Conservation (phyloP, 768 basidiomycete genomes). For the Pluteus cervinus region DNA sequence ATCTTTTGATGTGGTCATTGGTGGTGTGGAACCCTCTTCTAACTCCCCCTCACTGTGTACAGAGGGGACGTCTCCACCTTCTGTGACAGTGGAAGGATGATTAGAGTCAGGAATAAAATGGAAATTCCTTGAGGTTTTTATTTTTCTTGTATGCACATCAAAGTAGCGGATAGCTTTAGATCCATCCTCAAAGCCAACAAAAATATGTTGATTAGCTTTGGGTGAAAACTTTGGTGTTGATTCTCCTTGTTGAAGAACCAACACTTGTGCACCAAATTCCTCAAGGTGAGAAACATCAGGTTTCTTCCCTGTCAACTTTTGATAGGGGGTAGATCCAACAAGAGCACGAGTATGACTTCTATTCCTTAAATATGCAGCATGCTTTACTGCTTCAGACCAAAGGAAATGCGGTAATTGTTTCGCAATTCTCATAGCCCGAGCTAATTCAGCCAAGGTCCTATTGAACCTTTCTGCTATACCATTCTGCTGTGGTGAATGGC, state of each 20-base stretch:
- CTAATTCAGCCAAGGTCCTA: not conserved
- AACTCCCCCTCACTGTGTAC: no score
- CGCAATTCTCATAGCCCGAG: not conserved
- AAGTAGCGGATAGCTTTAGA: no score
- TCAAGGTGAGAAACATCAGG: not conserved
- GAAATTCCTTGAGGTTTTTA: no score
- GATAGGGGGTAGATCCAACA: not conserved
- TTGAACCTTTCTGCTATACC: conserved; percentile 1
- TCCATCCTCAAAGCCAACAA: no score
- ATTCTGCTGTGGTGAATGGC: conserved; percentile 3
- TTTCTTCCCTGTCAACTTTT: not conserved
- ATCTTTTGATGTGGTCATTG: no score
- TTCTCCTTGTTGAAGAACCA: not conserved
- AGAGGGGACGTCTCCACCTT: no score
- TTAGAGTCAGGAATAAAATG: no score
- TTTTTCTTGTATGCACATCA: no score
- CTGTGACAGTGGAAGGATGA: no score
- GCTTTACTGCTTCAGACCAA: not conserved
- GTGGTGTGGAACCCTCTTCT: no score
- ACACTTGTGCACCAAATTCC: conserved; percentile 1
- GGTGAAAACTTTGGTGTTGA: not conserved
- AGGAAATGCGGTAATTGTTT: not conserved
- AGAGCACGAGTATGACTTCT: not conserved
- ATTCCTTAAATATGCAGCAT: not conserved
- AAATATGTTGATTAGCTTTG: not conserved